Percentiles rank a stretch among this genome's conserved stretches.
Evolutionary conservation across 306 rosid genomes (phyloP).

Genomic region (Trifolium pratense): DNA sequence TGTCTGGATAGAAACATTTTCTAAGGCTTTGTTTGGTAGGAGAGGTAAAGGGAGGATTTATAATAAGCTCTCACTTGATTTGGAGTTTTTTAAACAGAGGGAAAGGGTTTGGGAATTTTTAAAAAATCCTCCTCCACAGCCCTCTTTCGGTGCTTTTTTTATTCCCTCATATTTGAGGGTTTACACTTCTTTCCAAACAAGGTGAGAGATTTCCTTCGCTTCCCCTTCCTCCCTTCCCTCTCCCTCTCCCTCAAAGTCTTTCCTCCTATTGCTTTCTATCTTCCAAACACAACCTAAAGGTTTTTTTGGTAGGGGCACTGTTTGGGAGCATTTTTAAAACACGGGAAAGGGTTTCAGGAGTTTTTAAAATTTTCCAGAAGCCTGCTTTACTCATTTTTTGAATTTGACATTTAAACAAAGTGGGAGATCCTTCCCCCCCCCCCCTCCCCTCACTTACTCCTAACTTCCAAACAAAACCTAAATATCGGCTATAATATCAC

Average conservation of each 20-base stretch:
- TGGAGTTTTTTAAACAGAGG: background rate
- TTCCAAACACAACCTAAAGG: background rate
- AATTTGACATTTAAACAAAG: background rate
- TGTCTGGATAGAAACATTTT: conserved; percentile 15
- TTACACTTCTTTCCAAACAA: background rate
- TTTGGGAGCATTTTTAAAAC: background rate
- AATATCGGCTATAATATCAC: conserved; percentile 19
- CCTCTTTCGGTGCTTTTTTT: background rate
- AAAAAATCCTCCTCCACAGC: background rate
- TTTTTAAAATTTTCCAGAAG: background rate
- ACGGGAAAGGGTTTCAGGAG: background rate
- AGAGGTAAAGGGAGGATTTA: background rate
- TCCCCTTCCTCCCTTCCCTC: background rate
- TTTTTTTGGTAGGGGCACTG: background rate
- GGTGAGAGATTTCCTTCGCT: background rate
- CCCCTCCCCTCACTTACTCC: background rate
- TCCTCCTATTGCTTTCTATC: background rate
- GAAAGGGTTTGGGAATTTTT: background rate
- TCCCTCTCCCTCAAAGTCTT: background rate
- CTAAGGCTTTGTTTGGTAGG: conserved; percentile 12
- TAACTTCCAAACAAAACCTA: background rate
- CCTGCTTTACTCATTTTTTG: background rate
- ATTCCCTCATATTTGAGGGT: background rate
- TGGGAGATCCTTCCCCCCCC: background rate
- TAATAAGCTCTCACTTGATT: background rate